These are phyloP conservation scores for Morella rubra DNA, from an alignment of 306 rosid genomes.

Conservation along the genomic window DNA sequence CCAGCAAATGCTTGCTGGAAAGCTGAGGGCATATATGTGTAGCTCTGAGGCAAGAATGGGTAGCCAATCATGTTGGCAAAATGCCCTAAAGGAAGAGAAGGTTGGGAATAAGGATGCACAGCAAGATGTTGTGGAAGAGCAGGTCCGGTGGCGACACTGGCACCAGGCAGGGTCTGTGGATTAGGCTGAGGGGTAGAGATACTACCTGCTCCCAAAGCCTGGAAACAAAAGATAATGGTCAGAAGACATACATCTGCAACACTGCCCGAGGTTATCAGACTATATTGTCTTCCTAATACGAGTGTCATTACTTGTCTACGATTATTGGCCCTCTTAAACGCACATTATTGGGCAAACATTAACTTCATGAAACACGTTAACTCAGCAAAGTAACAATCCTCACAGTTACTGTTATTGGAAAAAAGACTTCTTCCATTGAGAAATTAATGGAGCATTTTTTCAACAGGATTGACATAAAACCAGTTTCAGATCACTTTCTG, in stretches of 20 bases:
- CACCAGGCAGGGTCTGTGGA: constrained; percentile 64
- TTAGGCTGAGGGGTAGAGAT: constrained; percentile 71
- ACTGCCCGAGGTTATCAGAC: constrained; percentile 1
- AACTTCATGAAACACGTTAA: background rate
- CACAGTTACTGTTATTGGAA: background rate
- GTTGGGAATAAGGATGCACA: constrained; percentile 95
- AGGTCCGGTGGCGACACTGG: constrained; percentile 77
- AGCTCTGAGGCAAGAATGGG: constrained; percentile 97
- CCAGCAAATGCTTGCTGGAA: constrained; percentile 95
- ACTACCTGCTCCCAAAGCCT: constrained; percentile 76
- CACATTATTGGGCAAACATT: background rate
- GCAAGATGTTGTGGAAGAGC: constrained; percentile 92
- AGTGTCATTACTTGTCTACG: background rate
- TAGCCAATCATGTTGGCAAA: constrained; percentile 93
- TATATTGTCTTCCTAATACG: background rate
- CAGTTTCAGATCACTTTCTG: too few species aligned
- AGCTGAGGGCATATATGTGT: constrained; percentile 95
- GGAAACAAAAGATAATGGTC: constrained; percentile 23
- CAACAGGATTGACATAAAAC: background rate
- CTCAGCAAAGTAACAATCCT: background rate
- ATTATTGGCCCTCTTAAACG: background rate
- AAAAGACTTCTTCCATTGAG: background rate
- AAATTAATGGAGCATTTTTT: background rate
- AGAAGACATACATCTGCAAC: constrained; percentile 20
- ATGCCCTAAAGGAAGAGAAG: constrained; percentile 83